Evolutionary conservation across 768 basidiomycete species (phyloP), one percentile per base, ranked within the genome.

Genomic region (Cubamyces sp.): DNA sequence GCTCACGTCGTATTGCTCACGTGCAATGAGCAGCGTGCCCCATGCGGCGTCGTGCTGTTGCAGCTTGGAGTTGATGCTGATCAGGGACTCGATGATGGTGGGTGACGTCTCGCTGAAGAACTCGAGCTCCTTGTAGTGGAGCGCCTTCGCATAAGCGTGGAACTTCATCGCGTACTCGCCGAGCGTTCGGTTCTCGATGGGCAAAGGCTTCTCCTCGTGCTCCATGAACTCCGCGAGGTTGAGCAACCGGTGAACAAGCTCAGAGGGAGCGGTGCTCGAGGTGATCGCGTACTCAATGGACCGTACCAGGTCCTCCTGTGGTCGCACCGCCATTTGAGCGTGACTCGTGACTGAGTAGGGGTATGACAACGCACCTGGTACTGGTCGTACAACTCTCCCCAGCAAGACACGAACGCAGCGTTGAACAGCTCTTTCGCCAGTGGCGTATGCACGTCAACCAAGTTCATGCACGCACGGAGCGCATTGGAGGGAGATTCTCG

Each of bases 211-310:
- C 70, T 98, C 97, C 75, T 98, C 96, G 68, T 98, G 96, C 74
- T 98, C 97, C 92, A 98, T 96, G 74, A 98, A 98, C 73, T 99
- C 97, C 4, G 95, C 95, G 25, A 98, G 83, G 74, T 95, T 95
- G 57, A 99, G 83, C 16, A 98, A 78, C 25, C 92, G 85, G 72
- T 97, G 93, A 19, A 96, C 91, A 28, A 98, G 81, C 49, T 98
- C 96, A 1, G 92, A 82, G 2, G 95, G 93, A 4, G 92, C 87
- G 9, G 78, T 83, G 16, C 82, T 78, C 3, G 93, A 91, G 0
- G 84, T 88, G 63, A 98, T 89, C 4, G 96, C 96, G 57, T 76
- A 77, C 70, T 96, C 92, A 49, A 99, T 92, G 1, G 94, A 87
- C 23, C 88, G 87, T 42, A 98, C 95, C 53, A 98, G 85, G 70